Evolutionary conservation across 2,329 filamentous ascomycete species (phyloP), one percentile per base, ranked within the genome.

Genomic region (Daldinia sp.): DNA sequence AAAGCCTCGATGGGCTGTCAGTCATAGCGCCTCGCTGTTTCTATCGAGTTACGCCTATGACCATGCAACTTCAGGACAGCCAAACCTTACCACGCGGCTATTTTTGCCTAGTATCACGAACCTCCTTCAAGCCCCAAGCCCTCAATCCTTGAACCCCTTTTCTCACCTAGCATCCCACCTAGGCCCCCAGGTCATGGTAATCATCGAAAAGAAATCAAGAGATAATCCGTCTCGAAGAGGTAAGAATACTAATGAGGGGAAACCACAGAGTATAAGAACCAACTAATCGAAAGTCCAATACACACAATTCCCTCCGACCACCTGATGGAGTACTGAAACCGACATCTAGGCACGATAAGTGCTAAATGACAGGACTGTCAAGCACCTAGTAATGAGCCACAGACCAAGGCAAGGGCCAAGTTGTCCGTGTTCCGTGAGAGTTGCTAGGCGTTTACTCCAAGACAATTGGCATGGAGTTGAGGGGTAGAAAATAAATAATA

Each of bases 181-280:
- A 60, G 63, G 51, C 65, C 58, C 56, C 64, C 35, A 39, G 42
- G 70, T 77, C 75, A 71, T 77, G 67, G 75, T 70, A 72, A 66
- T 77, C 76, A 60, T 77, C 35, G 39, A 77, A 73, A 59, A 50
- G 71, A 63, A 63, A 60, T 55, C 39, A 54, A 65, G 18, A n/a
- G 61, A 66, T 57, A 57, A 50, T 65, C 60, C 67, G 56, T 69
- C 39, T 69, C 30, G 15, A 65, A 56, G 58, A 66, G 66, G 33
- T 64, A 41, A 71, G 63, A 72, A 69, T 50, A 70, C 60, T 60
- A 67, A 56, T 18, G 26, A 18, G 3, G 46, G 23, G 30, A 73
- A 68, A 66, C 46, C n/a, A 68, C 67, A 72, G 46, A 67, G 28
- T 61, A 72, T 73, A 55, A 72, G 60, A 70, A 41, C 63, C 62